Percentiles rank a stretch among this genome's conserved stretches.
These are phyloP conservation scores for Tolypocladium pustulatum DNA, from an alignment of 2,329 filamentous ascomycete species.

Conservation along the genomic window DNA sequence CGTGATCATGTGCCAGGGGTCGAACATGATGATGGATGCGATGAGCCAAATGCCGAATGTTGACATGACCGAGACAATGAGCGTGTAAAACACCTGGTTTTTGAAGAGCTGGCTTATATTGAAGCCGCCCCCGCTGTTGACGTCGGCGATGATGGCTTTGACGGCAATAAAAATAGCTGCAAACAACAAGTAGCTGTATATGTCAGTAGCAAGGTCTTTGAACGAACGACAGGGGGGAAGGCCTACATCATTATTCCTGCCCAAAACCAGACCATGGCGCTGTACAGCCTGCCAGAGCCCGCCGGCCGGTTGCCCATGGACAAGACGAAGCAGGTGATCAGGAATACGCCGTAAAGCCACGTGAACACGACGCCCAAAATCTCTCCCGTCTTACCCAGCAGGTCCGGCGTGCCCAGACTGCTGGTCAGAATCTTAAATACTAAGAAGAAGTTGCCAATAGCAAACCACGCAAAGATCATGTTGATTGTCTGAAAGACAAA, in stretches of 20 bases:
- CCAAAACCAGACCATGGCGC: slow-evolving; percentile 99
- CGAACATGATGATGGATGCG: slow-evolving; percentile 86
- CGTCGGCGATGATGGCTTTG: slow-evolving; percentile 65
- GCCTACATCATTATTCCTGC: slow-evolving; percentile 81
- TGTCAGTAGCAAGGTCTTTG: slow-evolving; percentile 9
- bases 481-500: slow-evolving; percentile 91
- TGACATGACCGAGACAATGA: slow-evolving; percentile 84
- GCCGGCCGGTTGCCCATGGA: slow-evolving; percentile 90
- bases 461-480: slow-evolving; percentile 99
- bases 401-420: slow-evolving; percentile 58
- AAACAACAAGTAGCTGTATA: slow-evolving; percentile 71
- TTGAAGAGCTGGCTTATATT: slow-evolving; percentile 64
- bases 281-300: slow-evolving; percentile 87
- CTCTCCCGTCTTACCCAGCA: slow-evolving; percentile 68
- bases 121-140: slow-evolving; percentile 53
- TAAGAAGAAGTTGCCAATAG: slow-evolving; percentile 96
- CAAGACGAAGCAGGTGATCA: slow-evolving; percentile 91
- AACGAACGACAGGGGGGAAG: not conserved
- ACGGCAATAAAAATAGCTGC: slow-evolving; percentile 93
- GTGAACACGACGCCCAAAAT: slow-evolving; percentile 86
- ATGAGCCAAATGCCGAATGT: slow-evolving; percentile 92
- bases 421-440: slow-evolving; percentile 95
- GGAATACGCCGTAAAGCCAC: slow-evolving; percentile 86
- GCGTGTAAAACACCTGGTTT: slow-evolving; percentile 82
- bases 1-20: slow-evolving; percentile 99